These are phyloP conservation scores for Eragrostis nindensis DNA, from an alignment of 176 grass and related monocot genomes.

Conservation along the genomic window DNA sequence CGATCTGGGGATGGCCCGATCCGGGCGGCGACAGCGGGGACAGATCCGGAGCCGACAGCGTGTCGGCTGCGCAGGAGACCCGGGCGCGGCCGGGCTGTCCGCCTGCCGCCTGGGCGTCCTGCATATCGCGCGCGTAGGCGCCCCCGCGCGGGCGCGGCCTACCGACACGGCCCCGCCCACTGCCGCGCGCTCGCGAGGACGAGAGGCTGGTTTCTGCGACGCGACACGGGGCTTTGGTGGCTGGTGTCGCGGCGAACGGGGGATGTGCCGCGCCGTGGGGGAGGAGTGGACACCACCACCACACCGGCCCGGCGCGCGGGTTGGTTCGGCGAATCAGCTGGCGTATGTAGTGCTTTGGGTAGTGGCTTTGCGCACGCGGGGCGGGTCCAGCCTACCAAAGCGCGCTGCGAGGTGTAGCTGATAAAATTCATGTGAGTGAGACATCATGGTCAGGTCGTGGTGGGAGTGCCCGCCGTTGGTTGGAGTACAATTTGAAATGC, in stretches of 20 bases:
- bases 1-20: neutral
- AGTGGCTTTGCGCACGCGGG: neutral
- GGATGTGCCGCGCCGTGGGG: conserved; percentile 7
- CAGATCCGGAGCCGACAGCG: conserved; percentile 40
- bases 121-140: neutral
- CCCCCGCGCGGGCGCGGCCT: no score
- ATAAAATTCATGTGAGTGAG: neutral
- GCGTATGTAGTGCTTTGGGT: neutral
- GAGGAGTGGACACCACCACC: neutral
- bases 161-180: neutral
- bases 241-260: neutral
- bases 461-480: no score
- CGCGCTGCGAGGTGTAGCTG: neutral
- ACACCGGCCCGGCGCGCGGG: neutral
- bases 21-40: neutral
- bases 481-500: no score
- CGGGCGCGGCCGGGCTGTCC: conserved; percentile 28
- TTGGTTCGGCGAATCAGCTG: no score
- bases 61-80: conserved; percentile 56
- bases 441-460: no score
- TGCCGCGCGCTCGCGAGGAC: neutral
- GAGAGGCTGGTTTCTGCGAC: neutral
- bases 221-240: neutral
- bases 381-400: neutral
- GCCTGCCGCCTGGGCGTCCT: conserved; percentile 26